A percentile compares a stretch with the other conserved stretches of the same genome.
These are phyloP conservation scores for Phaeotremella skinneri DNA, from an alignment of 768 basidiomycete species.

Conservation along the genomic window DNA sequence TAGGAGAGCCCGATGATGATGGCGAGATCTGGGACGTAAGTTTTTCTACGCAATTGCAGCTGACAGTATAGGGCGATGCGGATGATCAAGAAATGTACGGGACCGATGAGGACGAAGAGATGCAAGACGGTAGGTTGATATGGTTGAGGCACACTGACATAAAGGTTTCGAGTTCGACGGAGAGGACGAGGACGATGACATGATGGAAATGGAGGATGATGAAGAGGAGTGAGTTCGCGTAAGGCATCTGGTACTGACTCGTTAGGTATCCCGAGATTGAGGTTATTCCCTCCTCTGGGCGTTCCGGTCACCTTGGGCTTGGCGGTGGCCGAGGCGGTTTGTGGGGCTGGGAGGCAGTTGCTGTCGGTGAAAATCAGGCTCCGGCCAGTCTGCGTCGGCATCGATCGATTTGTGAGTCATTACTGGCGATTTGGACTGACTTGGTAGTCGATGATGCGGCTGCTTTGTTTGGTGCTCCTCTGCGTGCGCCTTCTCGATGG, in stretches of 20 bases:
- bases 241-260: slow-evolving; percentile 44
- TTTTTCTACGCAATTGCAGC: neutral
- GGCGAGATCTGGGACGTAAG: slow-evolving; percentile 7
- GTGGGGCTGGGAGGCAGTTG: slow-evolving; percentile 34
- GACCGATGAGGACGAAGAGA: slow-evolving; percentile 16
- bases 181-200: slow-evolving; percentile 55
- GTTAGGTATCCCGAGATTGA: slow-evolving; percentile 31
- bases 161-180: slow-evolving; percentile 11
- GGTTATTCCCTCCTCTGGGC: slow-evolving; percentile 16
- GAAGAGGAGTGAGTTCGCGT: slow-evolving; percentile 51
- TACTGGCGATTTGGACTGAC: slow-evolving; percentile 6
- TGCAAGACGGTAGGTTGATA: slow-evolving; percentile 3
- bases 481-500: slow-evolving; percentile 4
- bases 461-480: slow-evolving; percentile 20
- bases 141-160: too few relatives aligned
- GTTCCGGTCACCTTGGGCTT: neutral
- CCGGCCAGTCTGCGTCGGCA: slow-evolving; percentile 6
- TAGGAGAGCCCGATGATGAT: slow-evolving; percentile 2
- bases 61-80: slow-evolving; percentile 7
- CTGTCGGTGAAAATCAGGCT: neutral
- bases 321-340: slow-evolving; percentile 3
- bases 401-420: slow-evolving; percentile 13
- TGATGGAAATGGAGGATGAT: slow-evolving; percentile 41
- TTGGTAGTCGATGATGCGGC: slow-evolving; percentile 23
- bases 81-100: slow-evolving; percentile 7